Evolutionary conservation across 176 grass and related monocot genomes (phyloP), one percentile per base, ranked within the genome.

Genomic region (Oryza coarctata): DNA sequence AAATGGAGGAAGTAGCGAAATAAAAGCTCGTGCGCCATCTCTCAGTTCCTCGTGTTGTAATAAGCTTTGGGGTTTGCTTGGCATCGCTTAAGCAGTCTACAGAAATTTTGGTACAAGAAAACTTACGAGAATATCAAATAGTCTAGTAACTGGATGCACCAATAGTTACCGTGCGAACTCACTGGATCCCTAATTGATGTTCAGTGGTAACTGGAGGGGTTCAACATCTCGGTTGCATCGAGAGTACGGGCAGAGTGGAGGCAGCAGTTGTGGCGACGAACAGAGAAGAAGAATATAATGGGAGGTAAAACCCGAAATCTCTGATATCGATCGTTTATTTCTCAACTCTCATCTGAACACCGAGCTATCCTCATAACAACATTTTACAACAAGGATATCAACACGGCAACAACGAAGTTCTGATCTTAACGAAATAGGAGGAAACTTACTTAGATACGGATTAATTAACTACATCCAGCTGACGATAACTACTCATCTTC

Each of bases 401-500:
- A 52, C 31, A 18, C 23, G 36, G 74, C n/a, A 76, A 14, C 41
- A 82, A 25, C 30, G n/a, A 73, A 17, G 8, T 32, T 80, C 60
- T 74, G 26, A 66, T 67, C 18, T 41, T 14, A 2, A 61, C 40
- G 26, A 23, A 29, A 27, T 22, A 28, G 22, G 3, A 65, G 4
- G 17, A 62, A 2, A 31, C 31, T 6, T 58, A 43, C 43, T 43
- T 23, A 61, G 28, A 44, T 17, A 40, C 15, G 12, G 17, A 20
- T 13, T 34, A 63, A 63, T 4, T 33, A 33, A 4, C 26, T 74
- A 49, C 3, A 78, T 0, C 10, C 8, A 36, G 0, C 6, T 28
- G 25, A 40, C 11, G 50, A 30, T 4, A 14, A 63, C 1, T 14
- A 3, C 27, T 84, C 87, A 89, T 78, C 88, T 86, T 9, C 88